phyloP scores from a whole-genome alignment of 352 stramenopile genomes.

The Phytopythium delawarense region DNA sequence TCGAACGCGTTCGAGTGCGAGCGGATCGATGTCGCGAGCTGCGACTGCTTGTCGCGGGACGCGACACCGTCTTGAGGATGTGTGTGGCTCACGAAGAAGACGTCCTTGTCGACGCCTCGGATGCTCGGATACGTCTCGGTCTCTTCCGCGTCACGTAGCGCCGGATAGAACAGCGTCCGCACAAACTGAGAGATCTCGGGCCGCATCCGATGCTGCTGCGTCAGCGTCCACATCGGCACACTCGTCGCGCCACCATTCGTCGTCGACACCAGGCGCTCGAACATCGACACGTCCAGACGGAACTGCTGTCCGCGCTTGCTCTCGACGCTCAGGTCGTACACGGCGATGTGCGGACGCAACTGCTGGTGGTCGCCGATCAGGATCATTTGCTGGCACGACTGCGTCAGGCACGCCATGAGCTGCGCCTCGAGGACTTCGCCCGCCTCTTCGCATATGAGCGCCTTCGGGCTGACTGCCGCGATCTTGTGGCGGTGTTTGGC shows the following conservation, averaged over 20 bases:
- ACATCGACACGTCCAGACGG: slow-evolving; percentile 78
- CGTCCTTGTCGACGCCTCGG: slow-evolving; percentile 44
- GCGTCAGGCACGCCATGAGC: slow-evolving; percentile 51
- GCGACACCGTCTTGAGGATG: slow-evolving; percentile 29
- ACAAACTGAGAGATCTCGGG: slow-evolving; percentile 77
- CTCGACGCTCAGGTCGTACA: slow-evolving; percentile 65
- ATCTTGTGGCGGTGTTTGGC: slow-evolving; percentile 71
- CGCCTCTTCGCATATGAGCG: slow-evolving; percentile 88
- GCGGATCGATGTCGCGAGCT: slow-evolving; percentile 11
- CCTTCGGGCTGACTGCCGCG: slow-evolving; percentile 37
- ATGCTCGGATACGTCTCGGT: slow-evolving; percentile 48
- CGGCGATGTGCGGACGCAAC: slow-evolving; percentile 70
- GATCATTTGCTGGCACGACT: slow-evolving; percentile 73
- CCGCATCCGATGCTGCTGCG: slow-evolving; percentile 77
- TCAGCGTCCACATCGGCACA: slow-evolving; percentile 39
- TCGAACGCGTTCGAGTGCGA: slow-evolving; percentile 72
- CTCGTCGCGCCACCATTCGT: slow-evolving; percentile 1
- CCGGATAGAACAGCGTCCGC: slow-evolving; percentile 61
- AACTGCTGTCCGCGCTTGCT: slow-evolving; percentile 40
- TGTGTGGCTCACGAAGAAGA: slow-evolving; percentile 76
- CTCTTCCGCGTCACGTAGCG: slow-evolving; percentile 46
- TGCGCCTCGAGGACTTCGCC: slow-evolving; percentile 83
- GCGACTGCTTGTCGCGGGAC: slow-evolving; percentile 10
- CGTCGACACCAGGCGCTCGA: slow-evolving; percentile 65
- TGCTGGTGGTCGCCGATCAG: slow-evolving; percentile 89